These are phyloP conservation scores for Aphanomyces cochlioides DNA, from an alignment of 352 stramenopile genomes.

Conservation along the genomic window DNA sequence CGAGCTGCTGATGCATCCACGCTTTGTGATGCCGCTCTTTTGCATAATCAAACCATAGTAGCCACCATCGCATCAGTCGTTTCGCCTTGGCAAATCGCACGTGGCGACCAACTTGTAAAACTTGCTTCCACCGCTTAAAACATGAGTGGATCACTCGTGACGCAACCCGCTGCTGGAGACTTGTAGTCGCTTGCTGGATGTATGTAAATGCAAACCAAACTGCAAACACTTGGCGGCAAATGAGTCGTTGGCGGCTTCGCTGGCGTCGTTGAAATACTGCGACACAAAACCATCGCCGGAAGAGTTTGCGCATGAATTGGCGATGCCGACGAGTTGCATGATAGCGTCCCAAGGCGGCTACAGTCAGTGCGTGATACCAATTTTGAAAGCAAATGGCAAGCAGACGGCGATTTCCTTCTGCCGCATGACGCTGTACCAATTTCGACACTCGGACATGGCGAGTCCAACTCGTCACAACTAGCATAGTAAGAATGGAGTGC, in stretches of 20 bases:
- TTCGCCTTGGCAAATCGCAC: background rate
- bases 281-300: conserved; percentile 1
- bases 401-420: background rate
- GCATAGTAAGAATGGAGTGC: background rate
- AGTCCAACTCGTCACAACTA: background rate
- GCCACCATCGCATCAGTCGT: background rate
- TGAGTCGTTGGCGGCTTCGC: background rate
- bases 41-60: background rate
- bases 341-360: background rate
- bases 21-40: background rate
- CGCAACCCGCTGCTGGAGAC: background rate
- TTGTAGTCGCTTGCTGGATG: conserved; percentile 5
- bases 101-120: background rate
- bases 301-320: background rate
- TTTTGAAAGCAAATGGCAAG: conserved; percentile 1
- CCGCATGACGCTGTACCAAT: background rate
- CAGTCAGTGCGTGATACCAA: conserved; percentile 22
- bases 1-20: background rate
- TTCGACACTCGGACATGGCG: no score
- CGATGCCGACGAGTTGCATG: conserved; percentile 8
- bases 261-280: background rate
- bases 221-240: background rate
- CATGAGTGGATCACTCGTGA: no score
- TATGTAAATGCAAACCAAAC: conserved; percentile 18
- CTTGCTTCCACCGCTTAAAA: conserved; percentile 6